Conservation (phyloP, 2,329 filamentous ascomycete genomes). For the Sarocladiaceae sp. region DNA sequence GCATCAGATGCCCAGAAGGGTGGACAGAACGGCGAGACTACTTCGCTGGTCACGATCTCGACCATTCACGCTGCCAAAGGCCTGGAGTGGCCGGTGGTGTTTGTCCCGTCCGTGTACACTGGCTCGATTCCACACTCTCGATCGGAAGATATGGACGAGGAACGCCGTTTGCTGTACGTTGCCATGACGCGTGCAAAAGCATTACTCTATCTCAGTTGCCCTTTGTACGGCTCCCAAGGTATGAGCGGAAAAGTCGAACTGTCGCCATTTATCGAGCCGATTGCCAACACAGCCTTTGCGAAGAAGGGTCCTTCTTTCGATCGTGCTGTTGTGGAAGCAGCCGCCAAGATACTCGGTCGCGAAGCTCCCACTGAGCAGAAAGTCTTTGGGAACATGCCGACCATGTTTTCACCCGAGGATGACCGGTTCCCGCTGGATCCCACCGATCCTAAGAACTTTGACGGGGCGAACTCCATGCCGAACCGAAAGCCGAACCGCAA, state of each 20-base stretch:
- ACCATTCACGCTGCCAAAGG: conserved; percentile 97
- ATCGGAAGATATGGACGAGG: conserved; percentile 81
- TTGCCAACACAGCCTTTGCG: conserved; percentile 36
- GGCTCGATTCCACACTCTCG: conserved; percentile 88
- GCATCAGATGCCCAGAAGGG: conserved; percentile 71
- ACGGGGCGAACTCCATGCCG: conserved; percentile 16
- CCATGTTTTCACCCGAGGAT: conserved; percentile 59
- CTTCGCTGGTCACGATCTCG: conserved; percentile 76
- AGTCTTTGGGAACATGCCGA: conserved; percentile 49
- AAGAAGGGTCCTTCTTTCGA: conserved; percentile 68
- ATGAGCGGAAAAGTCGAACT: conserved; percentile 56
- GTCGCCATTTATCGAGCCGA: conserved; percentile 66
- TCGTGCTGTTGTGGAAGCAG: conserved; percentile 54
- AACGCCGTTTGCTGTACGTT: conserved; percentile 85
- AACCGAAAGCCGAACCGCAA: conserved; percentile 17
- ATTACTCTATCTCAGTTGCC: conserved; percentile 80
- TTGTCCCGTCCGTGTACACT: conserved; percentile 84
- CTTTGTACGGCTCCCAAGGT: conserved; percentile 60
- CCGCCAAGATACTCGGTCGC: conserved; percentile 68
- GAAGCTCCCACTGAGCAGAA: conserved; percentile 50
- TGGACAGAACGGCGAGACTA: conserved; percentile 50
- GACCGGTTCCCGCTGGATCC: conserved; percentile 65
- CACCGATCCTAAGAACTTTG: conserved; percentile 30
- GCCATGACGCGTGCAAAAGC: conserved; percentile 93
- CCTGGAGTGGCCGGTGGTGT: conserved; percentile 93